A percentile compares a stretch with the other conserved stretches of the same genome.
Conservation (phyloP, 805 yeast genomes). For the Pichia eremophila region DNA sequence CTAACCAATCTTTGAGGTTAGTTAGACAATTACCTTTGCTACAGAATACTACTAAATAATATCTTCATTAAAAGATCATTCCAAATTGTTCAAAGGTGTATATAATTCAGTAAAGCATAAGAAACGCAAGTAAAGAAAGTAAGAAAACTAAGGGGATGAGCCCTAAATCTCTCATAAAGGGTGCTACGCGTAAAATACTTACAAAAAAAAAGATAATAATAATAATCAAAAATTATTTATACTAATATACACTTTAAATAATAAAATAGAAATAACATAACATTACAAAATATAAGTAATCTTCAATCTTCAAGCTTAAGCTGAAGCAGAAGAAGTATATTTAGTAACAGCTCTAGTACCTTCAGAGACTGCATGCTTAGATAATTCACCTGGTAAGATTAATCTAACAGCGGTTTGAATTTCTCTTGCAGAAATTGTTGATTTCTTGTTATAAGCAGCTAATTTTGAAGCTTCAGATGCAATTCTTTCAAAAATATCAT, state of each 20-base stretch:
- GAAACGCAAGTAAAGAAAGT: too few relatives aligned
- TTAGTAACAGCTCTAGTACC: slow-evolving; percentile 98
- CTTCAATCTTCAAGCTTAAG: slow-evolving; percentile 15
- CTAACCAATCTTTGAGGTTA: too few relatives aligned
- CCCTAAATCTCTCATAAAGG: too few relatives aligned
- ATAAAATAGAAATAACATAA: slow-evolving; percentile 13
- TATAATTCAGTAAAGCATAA: too few relatives aligned
- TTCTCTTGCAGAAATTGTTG: slow-evolving; percentile 96
- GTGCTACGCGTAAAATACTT: neutral
- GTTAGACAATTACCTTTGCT: too few relatives aligned
- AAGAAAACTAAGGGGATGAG: too few relatives aligned
- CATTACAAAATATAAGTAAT: too few relatives aligned
- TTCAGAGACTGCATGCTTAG: slow-evolving; percentile 97
- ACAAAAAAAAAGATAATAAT: neutral
- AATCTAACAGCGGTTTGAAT: slow-evolving; percentile 98
- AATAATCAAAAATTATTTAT: slow-evolving; percentile 9
- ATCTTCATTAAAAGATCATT: too few relatives aligned
- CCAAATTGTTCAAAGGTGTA: too few relatives aligned
- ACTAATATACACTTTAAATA: slow-evolving; percentile 29
- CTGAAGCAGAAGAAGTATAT: slow-evolving; percentile 62
- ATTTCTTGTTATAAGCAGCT: slow-evolving; percentile 97
- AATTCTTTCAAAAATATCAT: slow-evolving; percentile 96
- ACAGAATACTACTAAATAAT: too few relatives aligned
- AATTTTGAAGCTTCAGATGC: slow-evolving; percentile 97
- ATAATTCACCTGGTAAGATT: slow-evolving; percentile 96